Conservation (phyloP, 148 eudicot genomes). For the Rhododendron williamsianum region DNA sequence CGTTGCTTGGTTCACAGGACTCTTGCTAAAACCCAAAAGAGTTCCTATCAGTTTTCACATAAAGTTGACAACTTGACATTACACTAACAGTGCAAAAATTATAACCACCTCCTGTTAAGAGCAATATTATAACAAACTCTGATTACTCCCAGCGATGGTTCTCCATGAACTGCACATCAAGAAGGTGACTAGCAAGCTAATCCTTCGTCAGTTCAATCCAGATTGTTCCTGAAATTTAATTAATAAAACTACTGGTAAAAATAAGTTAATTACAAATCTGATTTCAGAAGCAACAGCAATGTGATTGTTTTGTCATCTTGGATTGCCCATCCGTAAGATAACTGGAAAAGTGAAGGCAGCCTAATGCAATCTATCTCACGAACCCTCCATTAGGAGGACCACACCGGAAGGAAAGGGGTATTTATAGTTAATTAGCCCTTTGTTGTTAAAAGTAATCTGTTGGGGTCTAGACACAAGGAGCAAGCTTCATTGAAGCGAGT, state of each 20-base stretch:
- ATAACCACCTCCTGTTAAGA: constrained; percentile 68
- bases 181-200: constrained; percentile 2
- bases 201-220: neutral
- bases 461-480: neutral
- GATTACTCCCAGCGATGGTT: constrained; percentile 81
- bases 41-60: constrained; percentile 6
- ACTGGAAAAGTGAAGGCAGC: neutral
- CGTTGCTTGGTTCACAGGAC: constrained; percentile 93
- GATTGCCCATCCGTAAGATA: neutral
- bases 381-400: neutral
- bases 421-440: neutral
- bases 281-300: neutral
- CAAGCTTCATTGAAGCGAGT: too few species aligned
- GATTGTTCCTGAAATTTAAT: too few species aligned
- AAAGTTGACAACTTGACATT: neutral
- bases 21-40: constrained; percentile 57
- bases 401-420: neutral
- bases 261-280: neutral
- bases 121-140: constrained; percentile 96
- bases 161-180: constrained; percentile 84
- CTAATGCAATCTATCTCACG: neutral
- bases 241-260: neutral
- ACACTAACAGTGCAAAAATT: neutral
- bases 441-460: neutral
- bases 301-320: neutral